Conservation (phyloP, 2,329 filamentous ascomycete genomes). For the Cordyceps militaris region DNA sequence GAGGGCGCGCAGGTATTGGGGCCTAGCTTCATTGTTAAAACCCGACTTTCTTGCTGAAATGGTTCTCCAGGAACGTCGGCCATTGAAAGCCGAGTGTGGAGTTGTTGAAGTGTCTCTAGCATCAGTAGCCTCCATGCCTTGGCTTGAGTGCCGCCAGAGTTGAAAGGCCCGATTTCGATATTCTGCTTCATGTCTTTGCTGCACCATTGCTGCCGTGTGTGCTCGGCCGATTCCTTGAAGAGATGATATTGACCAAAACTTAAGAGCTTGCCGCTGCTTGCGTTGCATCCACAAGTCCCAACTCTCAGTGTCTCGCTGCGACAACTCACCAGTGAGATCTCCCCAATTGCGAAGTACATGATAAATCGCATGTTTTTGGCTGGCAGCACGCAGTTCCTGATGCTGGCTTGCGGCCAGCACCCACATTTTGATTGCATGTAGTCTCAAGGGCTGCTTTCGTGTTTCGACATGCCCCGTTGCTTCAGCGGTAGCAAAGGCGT, state of each 20-base stretch:
- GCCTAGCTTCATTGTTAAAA: neutral
- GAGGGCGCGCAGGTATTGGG: neutral
- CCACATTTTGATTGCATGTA: constrained; percentile 19
- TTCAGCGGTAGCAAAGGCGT: neutral
- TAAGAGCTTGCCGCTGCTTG: constrained; percentile 27
- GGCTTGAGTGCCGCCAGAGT: constrained; percentile 24
- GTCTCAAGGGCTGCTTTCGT: neutral
- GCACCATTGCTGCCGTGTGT: constrained; percentile 29
- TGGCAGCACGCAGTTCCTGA: neutral
- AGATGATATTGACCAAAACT: constrained; percentile 31
- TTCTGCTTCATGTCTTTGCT: constrained; percentile 26
- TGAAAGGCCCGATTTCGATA: constrained; percentile 25
- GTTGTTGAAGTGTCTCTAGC: constrained; percentile 4
- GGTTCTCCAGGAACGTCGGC: constrained; percentile 22
- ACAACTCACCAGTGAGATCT: constrained; percentile 17
- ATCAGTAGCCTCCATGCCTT: constrained; percentile 6
- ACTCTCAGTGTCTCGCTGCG: constrained; percentile 21
- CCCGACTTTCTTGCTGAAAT: neutral
- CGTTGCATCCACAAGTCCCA: constrained; percentile 26
- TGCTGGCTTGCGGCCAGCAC: constrained; percentile 17
- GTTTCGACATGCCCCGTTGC: constrained; percentile 11
- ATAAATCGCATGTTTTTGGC: neutral
- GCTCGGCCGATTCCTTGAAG: constrained; percentile 31
- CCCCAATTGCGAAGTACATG: constrained; percentile 20
- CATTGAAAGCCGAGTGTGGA: constrained; percentile 1